Conservation (phyloP, 345 rosid genomes). For the Kandelia obovata region DNA sequence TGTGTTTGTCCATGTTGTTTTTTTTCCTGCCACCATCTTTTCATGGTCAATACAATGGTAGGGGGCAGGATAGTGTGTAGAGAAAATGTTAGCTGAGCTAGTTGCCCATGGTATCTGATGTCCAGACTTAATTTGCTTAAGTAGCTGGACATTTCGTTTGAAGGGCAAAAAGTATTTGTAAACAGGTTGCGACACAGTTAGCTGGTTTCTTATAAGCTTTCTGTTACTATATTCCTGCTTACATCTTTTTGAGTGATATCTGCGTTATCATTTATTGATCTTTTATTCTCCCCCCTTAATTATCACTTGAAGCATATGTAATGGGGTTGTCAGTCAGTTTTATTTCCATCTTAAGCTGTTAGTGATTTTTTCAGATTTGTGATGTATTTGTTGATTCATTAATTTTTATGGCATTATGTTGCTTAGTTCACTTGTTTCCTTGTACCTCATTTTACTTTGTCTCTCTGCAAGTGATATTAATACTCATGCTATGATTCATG, state of each 20-base stretch:
- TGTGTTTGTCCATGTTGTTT: not conserved
- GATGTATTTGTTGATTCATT: no score
- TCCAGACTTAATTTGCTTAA: constrained; percentile 33
- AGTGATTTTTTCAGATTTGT: no score
- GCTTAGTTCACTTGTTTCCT: no score
- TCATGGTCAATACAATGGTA: not conserved
- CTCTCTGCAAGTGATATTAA: not conserved
- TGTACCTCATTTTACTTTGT: no score
- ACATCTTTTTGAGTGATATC: constrained; percentile 12
- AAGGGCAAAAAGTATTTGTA: constrained; percentile 51
- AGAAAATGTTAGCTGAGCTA: constrained; percentile 12
- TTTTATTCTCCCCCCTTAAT: not conserved
- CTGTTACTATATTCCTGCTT: constrained; percentile 65
- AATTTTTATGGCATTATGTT: no score
- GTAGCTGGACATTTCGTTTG: constrained; percentile 71
- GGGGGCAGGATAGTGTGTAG: not conserved
- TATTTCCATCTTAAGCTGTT: no score
- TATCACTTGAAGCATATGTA: not conserved
- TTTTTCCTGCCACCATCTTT: not conserved
- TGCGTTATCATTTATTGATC: not conserved
- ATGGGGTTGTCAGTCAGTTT: not conserved
- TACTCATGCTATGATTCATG: not conserved
- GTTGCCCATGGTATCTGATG: constrained; percentile 87
- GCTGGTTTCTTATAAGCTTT: constrained; percentile 43
- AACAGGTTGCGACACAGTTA: constrained; percentile 80